A percentile compares a stretch with the other conserved stretches of the same genome.
These are phyloP conservation scores for Delphinella strobiligena DNA, from an alignment of 2,329 filamentous ascomycete genomes.

Conservation along the genomic window DNA sequence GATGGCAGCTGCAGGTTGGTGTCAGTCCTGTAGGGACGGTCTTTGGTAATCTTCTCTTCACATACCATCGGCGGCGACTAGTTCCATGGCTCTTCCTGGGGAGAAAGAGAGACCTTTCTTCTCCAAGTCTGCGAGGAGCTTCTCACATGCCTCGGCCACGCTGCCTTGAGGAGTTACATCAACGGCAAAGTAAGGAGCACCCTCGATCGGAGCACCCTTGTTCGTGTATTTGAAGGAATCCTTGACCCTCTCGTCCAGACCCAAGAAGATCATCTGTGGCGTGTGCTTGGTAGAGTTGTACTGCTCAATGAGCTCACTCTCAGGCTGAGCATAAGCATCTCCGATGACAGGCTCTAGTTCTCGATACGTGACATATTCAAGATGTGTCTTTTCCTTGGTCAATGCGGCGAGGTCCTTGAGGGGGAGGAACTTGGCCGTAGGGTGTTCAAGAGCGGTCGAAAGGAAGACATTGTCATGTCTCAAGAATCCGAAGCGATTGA, in stretches of 20 bases:
- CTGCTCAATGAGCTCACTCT: slow-evolving; percentile 58
- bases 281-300: slow-evolving; percentile 60
- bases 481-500: slow-evolving; percentile 72
- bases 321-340: slow-evolving; percentile 57
- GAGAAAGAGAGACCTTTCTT: slow-evolving; percentile 54
- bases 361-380: slow-evolving; percentile 56
- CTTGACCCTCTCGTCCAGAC: slow-evolving; percentile 56
- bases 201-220: slow-evolving; percentile 55
- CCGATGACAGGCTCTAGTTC: slow-evolving; percentile 64
- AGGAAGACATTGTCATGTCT: slow-evolving; percentile 61
- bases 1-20: slow-evolving; percentile 54
- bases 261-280: slow-evolving; percentile 73
- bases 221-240: slow-evolving; percentile 50
- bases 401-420: slow-evolving; percentile 71
- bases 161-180: slow-evolving; percentile 63
- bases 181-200: slow-evolving; percentile 76
- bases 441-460: slow-evolving; percentile 51
- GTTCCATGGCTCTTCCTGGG: slow-evolving; percentile 51
- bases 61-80: slow-evolving; percentile 51
- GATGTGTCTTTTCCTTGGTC: slow-evolving; percentile 43
- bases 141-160: slow-evolving; percentile 49
- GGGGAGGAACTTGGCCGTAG: slow-evolving; percentile 59
- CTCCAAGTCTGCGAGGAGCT: slow-evolving; percentile 47
- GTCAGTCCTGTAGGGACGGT: background rate
- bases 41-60: background rate